phyloP scores from a whole-genome alignment of 1,139 yeast species.

The Candida anutae region DNA sequence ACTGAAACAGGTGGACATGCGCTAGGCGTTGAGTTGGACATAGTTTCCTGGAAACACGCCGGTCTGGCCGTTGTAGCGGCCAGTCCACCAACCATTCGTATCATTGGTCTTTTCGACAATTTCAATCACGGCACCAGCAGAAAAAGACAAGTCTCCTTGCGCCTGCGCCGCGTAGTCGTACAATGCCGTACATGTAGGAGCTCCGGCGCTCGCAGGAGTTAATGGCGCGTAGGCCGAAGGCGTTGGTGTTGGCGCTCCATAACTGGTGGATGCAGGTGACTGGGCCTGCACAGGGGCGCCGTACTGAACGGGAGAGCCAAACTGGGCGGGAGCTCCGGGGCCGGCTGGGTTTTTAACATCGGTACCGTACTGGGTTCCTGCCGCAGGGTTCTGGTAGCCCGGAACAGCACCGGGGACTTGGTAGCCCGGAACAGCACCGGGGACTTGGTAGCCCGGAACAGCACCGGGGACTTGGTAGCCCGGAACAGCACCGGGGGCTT shows the following conservation, averaged over 20 bases:
- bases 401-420: conserved; percentile 8
- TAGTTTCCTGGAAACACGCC: conserved; percentile 97
- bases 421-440: no score
- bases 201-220: conserved; percentile 29
- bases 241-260: conserved; percentile 10
- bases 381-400: conserved; percentile 14
- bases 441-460: conserved; percentile 1
- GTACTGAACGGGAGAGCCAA: conserved; percentile 5
- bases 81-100: conserved; percentile 98
- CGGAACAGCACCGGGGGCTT: conserved; percentile 10
- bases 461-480: conserved; percentile 16
- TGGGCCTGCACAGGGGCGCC: conserved; percentile 6
- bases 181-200: conserved; percentile 62
- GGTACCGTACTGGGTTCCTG: not conserved
- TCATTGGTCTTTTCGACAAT: conserved; percentile 76
- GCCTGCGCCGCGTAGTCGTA: conserved; percentile 81
- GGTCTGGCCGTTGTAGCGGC: conserved; percentile 72
- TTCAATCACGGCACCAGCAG: conserved; percentile 83
- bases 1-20: no score
- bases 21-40: conserved; percentile 69
- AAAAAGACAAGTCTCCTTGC: conserved; percentile 79
- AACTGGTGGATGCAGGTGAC: conserved; percentile 2
- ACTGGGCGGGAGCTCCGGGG: conserved; percentile 5
- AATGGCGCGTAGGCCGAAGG: conserved; percentile 15
- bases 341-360: conserved; percentile 3